Conservation (phyloP, 164 flowering plant species). For the Annona squamosa region DNA sequence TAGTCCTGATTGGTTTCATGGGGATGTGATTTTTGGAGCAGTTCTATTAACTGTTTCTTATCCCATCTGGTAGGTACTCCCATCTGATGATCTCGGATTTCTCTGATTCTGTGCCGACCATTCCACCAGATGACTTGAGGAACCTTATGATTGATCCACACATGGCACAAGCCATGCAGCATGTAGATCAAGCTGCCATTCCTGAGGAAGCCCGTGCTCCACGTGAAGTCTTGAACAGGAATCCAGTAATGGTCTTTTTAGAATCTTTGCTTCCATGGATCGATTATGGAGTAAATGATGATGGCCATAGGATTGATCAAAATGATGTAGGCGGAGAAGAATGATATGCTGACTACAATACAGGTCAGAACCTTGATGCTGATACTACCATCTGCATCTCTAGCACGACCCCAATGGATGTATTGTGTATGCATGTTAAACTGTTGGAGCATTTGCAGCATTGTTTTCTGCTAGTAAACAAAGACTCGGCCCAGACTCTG, state of each 20-base stretch:
- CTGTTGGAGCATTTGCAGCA: no score
- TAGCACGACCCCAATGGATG: neutral
- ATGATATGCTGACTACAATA: neutral
- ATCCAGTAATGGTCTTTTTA: slow-evolving; percentile 53
- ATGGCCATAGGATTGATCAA: slow-evolving; percentile 18
- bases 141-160: slow-evolving; percentile 61
- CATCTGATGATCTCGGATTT: slow-evolving; percentile 79
- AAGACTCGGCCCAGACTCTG: no score
- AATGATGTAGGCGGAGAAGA: slow-evolving; percentile 19
- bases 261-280: slow-evolving; percentile 80
- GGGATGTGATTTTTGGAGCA: neutral
- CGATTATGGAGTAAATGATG: slow-evolving; percentile 36
- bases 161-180: slow-evolving; percentile 33
- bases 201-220: slow-evolving; percentile 27
- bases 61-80: slow-evolving; percentile 43
- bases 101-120: slow-evolving; percentile 62
- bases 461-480: no score
- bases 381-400: neutral
- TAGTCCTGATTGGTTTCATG: neutral
- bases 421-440: no score
- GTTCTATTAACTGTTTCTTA: neutral
- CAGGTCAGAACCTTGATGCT: neutral
- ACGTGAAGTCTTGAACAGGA: slow-evolving; percentile 55
- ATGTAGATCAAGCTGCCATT: slow-evolving; percentile 25
- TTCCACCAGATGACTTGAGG: slow-evolving; percentile 83